Evolutionary conservation across 495 filamentous ascomycete species (phyloP).

Genomic region (Tirmania nivea): DNA sequence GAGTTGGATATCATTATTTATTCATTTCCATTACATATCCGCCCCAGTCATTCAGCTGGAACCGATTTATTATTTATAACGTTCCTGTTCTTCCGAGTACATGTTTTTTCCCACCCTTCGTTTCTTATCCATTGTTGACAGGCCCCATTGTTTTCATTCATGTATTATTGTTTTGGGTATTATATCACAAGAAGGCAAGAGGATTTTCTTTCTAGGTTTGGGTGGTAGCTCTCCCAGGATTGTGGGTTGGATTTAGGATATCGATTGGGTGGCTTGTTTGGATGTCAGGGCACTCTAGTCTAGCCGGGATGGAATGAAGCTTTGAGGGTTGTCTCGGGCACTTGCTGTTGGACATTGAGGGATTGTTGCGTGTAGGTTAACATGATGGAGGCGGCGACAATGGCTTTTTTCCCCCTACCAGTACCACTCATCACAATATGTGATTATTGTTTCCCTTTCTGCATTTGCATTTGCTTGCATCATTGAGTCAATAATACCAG

Average conservation of each 20-base stretch:
- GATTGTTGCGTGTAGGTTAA: background rate
- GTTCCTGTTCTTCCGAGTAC: background rate
- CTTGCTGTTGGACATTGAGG: background rate
- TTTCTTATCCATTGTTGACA: background rate
- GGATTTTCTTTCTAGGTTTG: too few species aligned
- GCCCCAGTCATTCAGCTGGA: too few species aligned
- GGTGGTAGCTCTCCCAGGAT: too few species aligned
- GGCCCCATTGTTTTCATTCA: background rate
- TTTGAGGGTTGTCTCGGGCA: background rate
- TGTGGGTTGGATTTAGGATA: too few species aligned
- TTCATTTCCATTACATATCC: background rate
- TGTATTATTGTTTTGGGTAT: background rate
- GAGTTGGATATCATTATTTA: background rate
- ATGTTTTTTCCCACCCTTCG: background rate
- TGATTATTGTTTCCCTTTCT: background rate
- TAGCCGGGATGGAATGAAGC: background rate
- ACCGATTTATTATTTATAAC: background rate
- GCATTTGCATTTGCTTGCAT: too few species aligned
- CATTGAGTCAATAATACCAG: too few species aligned
- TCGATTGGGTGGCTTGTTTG: too few species aligned
- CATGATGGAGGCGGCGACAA: too few species aligned
- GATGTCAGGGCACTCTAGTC: background rate
- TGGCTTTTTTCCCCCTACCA: too few species aligned
- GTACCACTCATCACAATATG: too few species aligned
- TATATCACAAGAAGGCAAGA: background rate